Evolutionary conservation across 2,329 filamentous ascomycete genomes (phyloP).

Genomic region (Podosphaera fusca): DNA sequence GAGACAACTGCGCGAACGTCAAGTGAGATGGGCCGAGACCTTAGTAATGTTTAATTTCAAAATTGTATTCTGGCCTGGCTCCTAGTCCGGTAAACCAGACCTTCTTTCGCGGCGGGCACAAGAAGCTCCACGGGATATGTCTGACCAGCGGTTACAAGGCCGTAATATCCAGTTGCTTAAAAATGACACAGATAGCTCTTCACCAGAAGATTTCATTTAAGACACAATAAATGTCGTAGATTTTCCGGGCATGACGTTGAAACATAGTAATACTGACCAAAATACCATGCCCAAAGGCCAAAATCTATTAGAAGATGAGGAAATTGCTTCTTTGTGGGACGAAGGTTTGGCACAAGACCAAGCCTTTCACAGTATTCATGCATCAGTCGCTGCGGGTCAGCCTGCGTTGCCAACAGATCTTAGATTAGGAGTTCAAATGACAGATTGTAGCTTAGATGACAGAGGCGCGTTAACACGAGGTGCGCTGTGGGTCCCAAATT

Average conservation of each 20-base stretch:
- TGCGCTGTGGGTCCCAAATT: not conserved
- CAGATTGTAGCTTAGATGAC: constrained; percentile 1
- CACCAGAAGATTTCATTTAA: not conserved
- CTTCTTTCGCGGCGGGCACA: not conserved
- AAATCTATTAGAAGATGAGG: not conserved
- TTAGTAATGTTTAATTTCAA: not conserved
- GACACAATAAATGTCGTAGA: constrained; percentile 1
- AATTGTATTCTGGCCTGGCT: not conserved
- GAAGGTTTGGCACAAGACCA: not conserved
- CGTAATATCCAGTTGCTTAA: not conserved
- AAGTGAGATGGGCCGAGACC: not conserved
- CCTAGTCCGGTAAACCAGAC: not conserved
- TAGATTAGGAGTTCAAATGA: not conserved
- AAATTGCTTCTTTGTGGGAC: constrained; percentile 1
- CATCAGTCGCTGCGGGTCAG: not conserved
- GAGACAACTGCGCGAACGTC: constrained; percentile 1
- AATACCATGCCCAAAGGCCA: not conserved
- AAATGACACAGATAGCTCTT: not conserved
- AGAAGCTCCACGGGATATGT: not conserved
- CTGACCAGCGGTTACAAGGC: not conserved
- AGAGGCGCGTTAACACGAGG: constrained; percentile 1
- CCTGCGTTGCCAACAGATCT: not conserved
- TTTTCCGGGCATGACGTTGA: not conserved
- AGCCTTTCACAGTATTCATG: constrained; percentile 1
- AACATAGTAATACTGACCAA: not conserved